These are phyloP conservation scores for Chondrostereum purpureum DNA, from an alignment of 1,284 basidiomycete species.

Conservation along the genomic window DNA sequence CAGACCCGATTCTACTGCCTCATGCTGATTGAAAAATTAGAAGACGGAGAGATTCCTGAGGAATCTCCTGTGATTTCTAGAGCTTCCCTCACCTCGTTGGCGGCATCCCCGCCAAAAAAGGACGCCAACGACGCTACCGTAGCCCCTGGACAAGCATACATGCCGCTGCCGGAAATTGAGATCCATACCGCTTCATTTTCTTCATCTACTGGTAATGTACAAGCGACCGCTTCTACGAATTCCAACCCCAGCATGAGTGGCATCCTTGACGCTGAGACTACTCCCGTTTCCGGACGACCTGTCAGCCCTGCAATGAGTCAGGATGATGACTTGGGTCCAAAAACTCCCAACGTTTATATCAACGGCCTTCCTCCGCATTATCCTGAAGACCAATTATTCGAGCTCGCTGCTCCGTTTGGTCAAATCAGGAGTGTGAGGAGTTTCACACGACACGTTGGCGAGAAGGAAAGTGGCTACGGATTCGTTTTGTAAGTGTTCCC, in stretches of 20 bases:
- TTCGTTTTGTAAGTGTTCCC: constrained; percentile 63
- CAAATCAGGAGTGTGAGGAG: constrained; percentile 53
- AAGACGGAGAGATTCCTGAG: background rate
- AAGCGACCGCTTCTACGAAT: background rate
- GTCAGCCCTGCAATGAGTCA: background rate
- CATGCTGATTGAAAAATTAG: background rate
- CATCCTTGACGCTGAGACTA: background rate
- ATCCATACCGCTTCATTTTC: constrained; percentile 4
- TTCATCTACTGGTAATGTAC: background rate
- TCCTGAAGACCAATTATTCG: constrained; percentile 54
- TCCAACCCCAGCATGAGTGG: background rate
- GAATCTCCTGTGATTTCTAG: background rate
- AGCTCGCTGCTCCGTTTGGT: constrained; percentile 49
- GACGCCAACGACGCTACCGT: background rate
- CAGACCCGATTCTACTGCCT: background rate
- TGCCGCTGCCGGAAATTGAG: constrained; percentile 1
- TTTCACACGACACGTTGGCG: constrained; percentile 57
- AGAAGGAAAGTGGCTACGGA: constrained; percentile 66
- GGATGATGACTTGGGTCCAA: constrained; percentile 11
- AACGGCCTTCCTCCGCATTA: constrained; percentile 61
- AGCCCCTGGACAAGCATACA: background rate
- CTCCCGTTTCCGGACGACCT: no score
- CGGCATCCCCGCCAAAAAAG: background rate
- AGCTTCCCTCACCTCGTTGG: background rate
- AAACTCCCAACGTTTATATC: constrained; percentile 60